Conservation (phyloP, 768 basidiomycete species). For the Termitomyces sp. region DNA sequence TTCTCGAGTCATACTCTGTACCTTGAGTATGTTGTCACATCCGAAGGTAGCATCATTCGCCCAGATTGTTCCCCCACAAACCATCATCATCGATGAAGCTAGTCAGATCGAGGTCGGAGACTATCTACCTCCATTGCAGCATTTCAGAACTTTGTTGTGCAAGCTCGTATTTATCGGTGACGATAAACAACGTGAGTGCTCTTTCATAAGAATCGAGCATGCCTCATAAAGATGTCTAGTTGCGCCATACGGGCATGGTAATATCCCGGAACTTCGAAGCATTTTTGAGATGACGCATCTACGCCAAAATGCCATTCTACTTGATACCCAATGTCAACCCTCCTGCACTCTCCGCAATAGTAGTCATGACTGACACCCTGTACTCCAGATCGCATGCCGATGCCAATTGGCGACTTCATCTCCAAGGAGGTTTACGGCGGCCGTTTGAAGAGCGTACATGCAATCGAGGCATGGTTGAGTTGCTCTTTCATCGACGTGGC, state of each 20-base stretch:
- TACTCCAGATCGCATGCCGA: constrained; percentile 57
- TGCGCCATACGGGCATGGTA: constrained; percentile 59
- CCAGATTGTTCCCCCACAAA: constrained; percentile 31
- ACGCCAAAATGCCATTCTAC: constrained; percentile 34
- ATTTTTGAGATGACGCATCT: constrained; percentile 62
- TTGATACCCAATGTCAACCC: constrained; percentile 59
- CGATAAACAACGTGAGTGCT: constrained; percentile 44
- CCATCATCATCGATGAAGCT: constrained; percentile 50
- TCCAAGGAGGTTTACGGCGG: constrained; percentile 54
- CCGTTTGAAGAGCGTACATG: constrained; percentile 46
- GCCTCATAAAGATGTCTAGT: constrained; percentile 34
- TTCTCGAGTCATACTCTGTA: constrained; percentile 60
- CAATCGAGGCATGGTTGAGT: constrained; percentile 28
- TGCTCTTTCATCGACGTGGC: constrained; percentile 58
- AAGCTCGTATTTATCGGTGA: constrained; percentile 54
- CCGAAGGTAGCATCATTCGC: constrained; percentile 19
- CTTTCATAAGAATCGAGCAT: not conserved
- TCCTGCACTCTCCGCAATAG: not conserved
- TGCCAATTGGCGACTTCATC: constrained; percentile 58
- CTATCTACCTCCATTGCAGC: constrained; percentile 37
- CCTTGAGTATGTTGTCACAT: constrained; percentile 60
- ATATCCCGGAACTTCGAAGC: constrained; percentile 47
- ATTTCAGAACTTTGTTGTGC: constrained; percentile 29
- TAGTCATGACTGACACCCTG: not conserved
- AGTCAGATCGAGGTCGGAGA: constrained; percentile 52